A percentile compares a stretch with the other conserved stretches of the same genome.
phyloP scores from a whole-genome alignment of 2,329 filamentous ascomycete species.

The Exserohilum rostratum region DNA sequence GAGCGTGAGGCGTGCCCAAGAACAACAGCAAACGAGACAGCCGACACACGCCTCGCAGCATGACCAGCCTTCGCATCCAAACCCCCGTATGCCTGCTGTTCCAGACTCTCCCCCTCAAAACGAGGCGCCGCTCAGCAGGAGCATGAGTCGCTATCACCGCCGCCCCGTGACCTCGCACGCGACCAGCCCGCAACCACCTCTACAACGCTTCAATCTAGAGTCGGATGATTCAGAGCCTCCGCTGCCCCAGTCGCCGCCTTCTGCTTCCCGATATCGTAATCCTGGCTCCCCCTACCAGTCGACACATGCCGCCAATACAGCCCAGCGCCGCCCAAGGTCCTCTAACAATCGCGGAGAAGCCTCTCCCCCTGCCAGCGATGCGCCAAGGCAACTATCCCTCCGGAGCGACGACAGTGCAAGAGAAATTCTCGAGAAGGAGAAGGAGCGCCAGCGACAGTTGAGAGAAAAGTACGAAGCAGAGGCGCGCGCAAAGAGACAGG shows the following conservation, averaged over 20 bases:
- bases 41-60: slow-evolving; percentile 13
- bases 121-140: slow-evolving; percentile 39
- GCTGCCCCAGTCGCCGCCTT: slow-evolving; percentile 14
- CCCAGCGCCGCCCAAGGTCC: slow-evolving; percentile 35
- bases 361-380: slow-evolving; percentile 23
- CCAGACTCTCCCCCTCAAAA: slow-evolving; percentile 28
- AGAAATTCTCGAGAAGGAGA: slow-evolving; percentile 39
- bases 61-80: slow-evolving; percentile 20
- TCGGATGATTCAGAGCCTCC: slow-evolving; percentile 18
- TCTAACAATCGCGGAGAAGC: slow-evolving; percentile 28
- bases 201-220: slow-evolving; percentile 32
- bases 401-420: slow-evolving; percentile 42
- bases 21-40: slow-evolving; percentile 38
- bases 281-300: slow-evolving; percentile 36
- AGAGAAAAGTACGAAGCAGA: slow-evolving; percentile 43
- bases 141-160: slow-evolving; percentile 51
- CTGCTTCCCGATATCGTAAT: slow-evolving; percentile 34
- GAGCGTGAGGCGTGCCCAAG: slow-evolving; percentile 58
- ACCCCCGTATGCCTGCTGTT: slow-evolving; percentile 35
- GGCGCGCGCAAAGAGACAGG: slow-evolving; percentile 37
- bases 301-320: slow-evolving; percentile 26
- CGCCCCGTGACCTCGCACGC: slow-evolving; percentile 38
- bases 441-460: slow-evolving; percentile 38
- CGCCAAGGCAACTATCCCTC: slow-evolving; percentile 27
- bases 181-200: slow-evolving; percentile 31